Base-by-base conservation (phyloP, 495 filamentous ascomycete genomes). In the Trichoderma gamsii region DNA sequence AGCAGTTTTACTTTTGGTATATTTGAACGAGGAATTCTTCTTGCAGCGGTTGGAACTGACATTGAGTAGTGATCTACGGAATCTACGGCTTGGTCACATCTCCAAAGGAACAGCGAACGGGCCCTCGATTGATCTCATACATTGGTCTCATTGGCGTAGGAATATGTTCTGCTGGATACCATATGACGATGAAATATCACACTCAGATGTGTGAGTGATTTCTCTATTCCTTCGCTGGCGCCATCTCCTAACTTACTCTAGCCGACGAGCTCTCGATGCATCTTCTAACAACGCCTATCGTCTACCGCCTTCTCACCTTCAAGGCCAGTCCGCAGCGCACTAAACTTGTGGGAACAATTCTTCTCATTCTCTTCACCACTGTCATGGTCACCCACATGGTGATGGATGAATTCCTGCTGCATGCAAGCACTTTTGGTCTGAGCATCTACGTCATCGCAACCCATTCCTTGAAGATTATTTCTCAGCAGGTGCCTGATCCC, bases 1-100 rank as follows among this genome's bases (percentile, higher is more conserved):
- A 83, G 78, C 6, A 86, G 82, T 69, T 27, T 84, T 1, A 72
- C 71, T 12, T 84, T 83, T 69, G 66, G 80, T 82, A 76, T 21
- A 43, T 43, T 23, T 29, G 38, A 5, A 44, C 25, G 1, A 13
- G 9, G 9, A 16, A 29, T 18, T 3, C 23, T 29, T 2, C 16
- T 23, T n/a, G n/a, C 29, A 15, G 11, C 46, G 15, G 41, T 21
- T 23, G 11, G 13, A 41, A 29, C 16, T n/a, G 11, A 38, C 13
- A 12, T 46, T 1, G 11, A 44, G 27, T 49, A 32, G 16, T 61
- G 8, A 5, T 46, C 44, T 46, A 61, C 13, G 27, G 41, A 35
- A 67, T 69, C 43, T 72, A 68, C 44, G 69, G 66, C 52, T 32
- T 59, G 23, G 41, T 61, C 27, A 64, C 64, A 61, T 38, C 64